A percentile compares a stretch with the other conserved stretches of the same genome.
Evolutionary conservation across 2,329 filamentous ascomycete species (phyloP).

Genomic region (Penicillium carneum): DNA sequence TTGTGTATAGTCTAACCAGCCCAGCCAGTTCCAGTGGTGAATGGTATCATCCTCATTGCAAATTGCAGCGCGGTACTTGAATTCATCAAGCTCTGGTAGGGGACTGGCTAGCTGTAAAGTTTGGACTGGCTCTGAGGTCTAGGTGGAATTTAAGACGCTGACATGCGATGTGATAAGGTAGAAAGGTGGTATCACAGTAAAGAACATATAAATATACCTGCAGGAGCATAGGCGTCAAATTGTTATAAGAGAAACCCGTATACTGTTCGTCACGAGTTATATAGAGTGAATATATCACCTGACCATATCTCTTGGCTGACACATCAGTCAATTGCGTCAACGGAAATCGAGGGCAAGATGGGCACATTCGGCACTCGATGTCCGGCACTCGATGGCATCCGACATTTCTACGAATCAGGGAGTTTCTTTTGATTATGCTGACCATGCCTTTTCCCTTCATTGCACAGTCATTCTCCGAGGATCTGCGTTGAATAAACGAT

Average conservation of each 20-base stretch:
- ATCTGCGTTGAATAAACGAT: conserved; percentile 11
- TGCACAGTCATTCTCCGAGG: not conserved
- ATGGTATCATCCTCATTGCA: not conserved
- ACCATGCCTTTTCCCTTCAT: conserved; percentile 1
- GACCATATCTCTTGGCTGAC: not conserved
- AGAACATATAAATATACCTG: no score
- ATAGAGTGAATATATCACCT: no score
- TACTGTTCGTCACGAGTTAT: no score
- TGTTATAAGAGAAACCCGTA: no score
- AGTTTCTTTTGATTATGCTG: not conserved
- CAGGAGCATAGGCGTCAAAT: no score
- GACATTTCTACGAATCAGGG: not conserved
- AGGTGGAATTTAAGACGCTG: not conserved
- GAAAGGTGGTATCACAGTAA: no score
- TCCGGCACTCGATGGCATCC: not conserved
- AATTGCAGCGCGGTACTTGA: not conserved
- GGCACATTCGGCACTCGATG: no score
- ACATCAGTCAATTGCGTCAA: conserved; percentile 10
- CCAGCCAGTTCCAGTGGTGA: conserved; percentile 2
- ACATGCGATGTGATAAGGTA: no score
- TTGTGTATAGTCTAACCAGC: not conserved
- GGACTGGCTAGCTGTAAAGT: no score
- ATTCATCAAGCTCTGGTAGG: not conserved
- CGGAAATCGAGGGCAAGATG: not conserved
- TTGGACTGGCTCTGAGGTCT: not conserved